A percentile compares a stretch with the other conserved stretches of the same genome.
Conservation (phyloP, 1,284 basidiomycete species). For the Psilocybe mexicana region DNA sequence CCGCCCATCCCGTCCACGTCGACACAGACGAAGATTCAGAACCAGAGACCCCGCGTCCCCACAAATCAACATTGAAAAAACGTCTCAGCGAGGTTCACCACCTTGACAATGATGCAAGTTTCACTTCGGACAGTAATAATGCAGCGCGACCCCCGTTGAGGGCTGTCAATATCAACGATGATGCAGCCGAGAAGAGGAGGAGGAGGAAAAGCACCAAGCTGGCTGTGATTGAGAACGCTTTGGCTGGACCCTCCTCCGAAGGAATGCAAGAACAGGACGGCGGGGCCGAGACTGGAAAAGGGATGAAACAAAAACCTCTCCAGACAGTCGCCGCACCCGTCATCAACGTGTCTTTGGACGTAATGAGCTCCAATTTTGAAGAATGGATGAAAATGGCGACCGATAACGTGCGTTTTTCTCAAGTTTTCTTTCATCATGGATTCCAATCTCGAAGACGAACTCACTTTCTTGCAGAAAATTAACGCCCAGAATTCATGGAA, state of each 20-base stretch:
- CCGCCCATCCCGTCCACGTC: conserved; percentile 34
- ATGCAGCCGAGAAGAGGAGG: conserved; percentile 75
- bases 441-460: neutral
- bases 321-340: conserved; percentile 60
- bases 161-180: conserved; percentile 75
- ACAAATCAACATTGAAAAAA: conserved; percentile 48
- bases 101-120: conserved; percentile 50
- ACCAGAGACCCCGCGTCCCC: conserved; percentile 47
- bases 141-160: conserved; percentile 52
- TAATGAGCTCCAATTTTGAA: conserved; percentile 90
- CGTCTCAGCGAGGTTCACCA: conserved; percentile 59
- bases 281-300: conserved; percentile 16
- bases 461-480: conserved; percentile 78
- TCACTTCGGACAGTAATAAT: conserved; percentile 35
- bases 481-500: conserved; percentile 98
- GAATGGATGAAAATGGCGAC: conserved; percentile 99
- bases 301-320: conserved; percentile 57
- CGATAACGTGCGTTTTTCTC: conserved; percentile 77
- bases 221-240: conserved; percentile 48
- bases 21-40: conserved; percentile 47
- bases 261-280: conserved; percentile 29
- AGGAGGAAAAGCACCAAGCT: conserved; percentile 73
- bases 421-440: conserved; percentile 12
- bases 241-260: conserved; percentile 55
- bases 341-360: conserved; percentile 68